A percentile compares a stretch with the other conserved stretches of the same genome.
phyloP scores from a whole-genome alignment of 352 stramenopile species.

The Globisporangium mamillatum region DNA sequence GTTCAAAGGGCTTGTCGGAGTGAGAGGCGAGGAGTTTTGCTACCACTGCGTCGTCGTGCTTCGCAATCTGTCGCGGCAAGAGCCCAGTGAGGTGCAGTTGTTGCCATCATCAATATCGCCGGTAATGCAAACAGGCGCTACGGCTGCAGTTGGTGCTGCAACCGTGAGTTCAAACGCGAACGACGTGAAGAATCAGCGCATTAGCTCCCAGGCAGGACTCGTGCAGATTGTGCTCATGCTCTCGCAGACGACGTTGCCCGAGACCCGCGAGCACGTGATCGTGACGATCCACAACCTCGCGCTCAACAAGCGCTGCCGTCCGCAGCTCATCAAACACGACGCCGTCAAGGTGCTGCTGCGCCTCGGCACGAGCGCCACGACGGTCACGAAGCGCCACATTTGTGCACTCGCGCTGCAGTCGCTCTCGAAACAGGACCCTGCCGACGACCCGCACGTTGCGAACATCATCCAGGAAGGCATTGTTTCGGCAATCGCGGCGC shows the following conservation, averaged over 20 bases:
- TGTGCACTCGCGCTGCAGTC: constrained; percentile 59
- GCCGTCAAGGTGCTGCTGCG: constrained; percentile 69
- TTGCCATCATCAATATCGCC: neutral
- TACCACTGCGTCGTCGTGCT: constrained; percentile 63
- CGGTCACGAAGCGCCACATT: constrained; percentile 59
- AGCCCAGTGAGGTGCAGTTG: constrained; percentile 13
- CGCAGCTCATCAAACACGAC: constrained; percentile 73
- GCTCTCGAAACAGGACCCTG: constrained; percentile 42
- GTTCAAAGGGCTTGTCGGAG: constrained; percentile 55
- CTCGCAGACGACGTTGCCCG: constrained; percentile 33
- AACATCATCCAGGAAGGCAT: constrained; percentile 74
- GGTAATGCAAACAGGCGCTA: neutral
- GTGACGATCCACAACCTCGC: constrained; percentile 69
- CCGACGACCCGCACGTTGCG: constrained; percentile 42
- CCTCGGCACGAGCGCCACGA: constrained; percentile 38
- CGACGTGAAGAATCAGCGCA: constrained; percentile 55
- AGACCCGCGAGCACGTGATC: constrained; percentile 69
- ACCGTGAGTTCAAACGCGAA: constrained; percentile 5
- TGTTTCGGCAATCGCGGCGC: constrained; percentile 51
- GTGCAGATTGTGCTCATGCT: constrained; percentile 61
- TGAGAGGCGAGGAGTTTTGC: constrained; percentile 66
- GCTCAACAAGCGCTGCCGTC: constrained; percentile 46
- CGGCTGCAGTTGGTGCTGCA: neutral
- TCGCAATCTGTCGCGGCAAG: constrained; percentile 61
- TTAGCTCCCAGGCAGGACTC: constrained; percentile 45